Evolutionary conservation across 441 rosid species (phyloP).

Genomic region (Geranium incanum): DNA sequence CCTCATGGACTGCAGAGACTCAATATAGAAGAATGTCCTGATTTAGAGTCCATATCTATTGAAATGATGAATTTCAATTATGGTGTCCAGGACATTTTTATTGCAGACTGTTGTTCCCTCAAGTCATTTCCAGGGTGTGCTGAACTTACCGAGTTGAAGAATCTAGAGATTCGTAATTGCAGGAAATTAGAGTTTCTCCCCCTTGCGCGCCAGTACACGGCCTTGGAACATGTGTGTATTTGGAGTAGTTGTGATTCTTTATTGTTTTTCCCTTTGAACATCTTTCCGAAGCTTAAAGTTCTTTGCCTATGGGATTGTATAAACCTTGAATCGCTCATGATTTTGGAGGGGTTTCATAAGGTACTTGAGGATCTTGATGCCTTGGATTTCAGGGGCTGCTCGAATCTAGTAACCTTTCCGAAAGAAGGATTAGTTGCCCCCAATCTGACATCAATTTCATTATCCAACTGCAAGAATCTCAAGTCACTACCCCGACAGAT

Average conservation of each 20-base stretch:
- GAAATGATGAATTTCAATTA: no score
- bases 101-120: no score
- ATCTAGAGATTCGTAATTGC: no score
- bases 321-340: constrained; percentile 30
- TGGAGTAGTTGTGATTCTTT: constrained; percentile 17
- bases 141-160: no score
- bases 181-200: constrained; percentile 20
- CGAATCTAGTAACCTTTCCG: constrained; percentile 29
- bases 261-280: constrained; percentile 25
- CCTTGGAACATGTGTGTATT: neutral
- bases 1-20: no score
- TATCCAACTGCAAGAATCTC: constrained; percentile 30
- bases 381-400: constrained; percentile 30
- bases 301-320: constrained; percentile 28
- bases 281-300: constrained; percentile 30
- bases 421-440: constrained; percentile 27
- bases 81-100: no score
- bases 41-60: no score
- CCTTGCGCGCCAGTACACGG: constrained; percentile 18
- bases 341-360: constrained; percentile 19
- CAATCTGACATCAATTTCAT: constrained; percentile 17
- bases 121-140: no score
- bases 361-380: constrained; percentile 22
- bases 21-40: no score
- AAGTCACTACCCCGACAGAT: constrained; percentile 27